Evolutionary conservation across 306 rosid genomes (phyloP), one percentile per base, ranked within the genome.

Genomic region (Ochetophila trinervis): DNA sequence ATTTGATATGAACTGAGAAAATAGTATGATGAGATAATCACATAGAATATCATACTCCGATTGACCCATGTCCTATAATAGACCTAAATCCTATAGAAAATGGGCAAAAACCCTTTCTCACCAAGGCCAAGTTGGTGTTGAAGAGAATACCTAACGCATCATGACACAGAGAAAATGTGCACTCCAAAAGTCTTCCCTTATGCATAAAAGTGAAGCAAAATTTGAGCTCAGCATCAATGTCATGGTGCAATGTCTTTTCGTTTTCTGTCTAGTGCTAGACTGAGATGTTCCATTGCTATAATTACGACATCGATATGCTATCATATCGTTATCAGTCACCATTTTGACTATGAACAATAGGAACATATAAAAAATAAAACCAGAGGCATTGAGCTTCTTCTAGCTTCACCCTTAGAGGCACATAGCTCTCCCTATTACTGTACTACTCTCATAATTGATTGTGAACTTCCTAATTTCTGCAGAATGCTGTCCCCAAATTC

Each of bases 291-390:
- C 66, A 56, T 62, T 60, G 79, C 22, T 49, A 73, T 65, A 16
- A 78, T 67, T 61, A 67, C 75, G 76, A 81, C 72, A 75, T 75
- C 70, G 72, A 70, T 76, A 60, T 82, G 72, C 66, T 53, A 45
- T 30, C 71, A 40, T 71, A 70, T 75, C 76, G 34, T 37, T 53
- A 74, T 4, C 49, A 40, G 37, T 51, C 55, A 40, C 44, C 52
- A 49, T 16, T 53, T 57, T 73, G 69, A 66, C 75, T 45, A 61
- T 63, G 22, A 27, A 27, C 32, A 27, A 34, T n/a, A 63, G 11
- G 54, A 73, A 68, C 57, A 73, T 56, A 78, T 44, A 57, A 55
- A 12, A 52, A 67, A 51, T 64, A 37, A 77, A 16, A 24, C 48
- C 34, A 20, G 55, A 21, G 57, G 11, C 11, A 10, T 35, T 20